Percentiles rank a stretch among this genome's conserved stretches.
Conservation (phyloP, 2,329 filamentous ascomycete species). For the Phaeoacremonium minimum region DNA sequence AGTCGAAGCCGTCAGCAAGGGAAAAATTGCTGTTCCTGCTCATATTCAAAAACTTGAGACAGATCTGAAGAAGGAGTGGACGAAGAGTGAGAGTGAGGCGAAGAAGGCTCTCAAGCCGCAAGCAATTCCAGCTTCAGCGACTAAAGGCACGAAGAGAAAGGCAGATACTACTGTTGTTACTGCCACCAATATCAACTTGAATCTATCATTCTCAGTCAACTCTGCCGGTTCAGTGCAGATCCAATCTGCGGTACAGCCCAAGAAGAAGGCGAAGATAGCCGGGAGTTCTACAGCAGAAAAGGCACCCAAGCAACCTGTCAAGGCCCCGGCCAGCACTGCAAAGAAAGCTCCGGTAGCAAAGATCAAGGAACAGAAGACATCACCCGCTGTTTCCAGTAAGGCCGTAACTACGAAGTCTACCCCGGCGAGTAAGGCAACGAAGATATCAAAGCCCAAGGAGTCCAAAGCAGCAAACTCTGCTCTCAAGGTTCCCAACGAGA, state of each 20-base stretch:
- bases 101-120: conserved; percentile 29
- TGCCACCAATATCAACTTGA: conserved; percentile 19
- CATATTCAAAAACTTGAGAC: conserved; percentile 44
- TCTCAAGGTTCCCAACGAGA: not conserved
- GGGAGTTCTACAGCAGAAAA: conserved; percentile 3
- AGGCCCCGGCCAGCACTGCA: too few relatives aligned
- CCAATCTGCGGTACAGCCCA: conserved; percentile 7
- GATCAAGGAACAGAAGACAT: not conserved
- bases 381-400: not conserved
- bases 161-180: conserved; percentile 16
- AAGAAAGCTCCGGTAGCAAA: conserved; percentile 1
- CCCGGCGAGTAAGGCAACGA: not conserved
- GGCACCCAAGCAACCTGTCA: too few relatives aligned
- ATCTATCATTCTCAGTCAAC: conserved; percentile 18
- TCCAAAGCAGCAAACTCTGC: not conserved
- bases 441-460: not conserved
- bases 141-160: conserved; percentile 21
- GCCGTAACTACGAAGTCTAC: conserved; percentile 1
- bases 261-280: conserved; percentile 20
- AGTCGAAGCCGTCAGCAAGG: conserved; percentile 48
- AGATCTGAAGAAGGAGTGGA: conserved; percentile 55
- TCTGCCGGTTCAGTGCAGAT: conserved; percentile 7
- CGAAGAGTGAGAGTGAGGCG: conserved; percentile 41
- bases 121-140: conserved; percentile 4
- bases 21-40: conserved; percentile 41